A percentile compares a stretch with the other conserved stretches of the same genome.
These are phyloP conservation scores for Mycena olivaceomarginata DNA, from an alignment of 768 basidiomycete genomes.

Conservation along the genomic window DNA sequence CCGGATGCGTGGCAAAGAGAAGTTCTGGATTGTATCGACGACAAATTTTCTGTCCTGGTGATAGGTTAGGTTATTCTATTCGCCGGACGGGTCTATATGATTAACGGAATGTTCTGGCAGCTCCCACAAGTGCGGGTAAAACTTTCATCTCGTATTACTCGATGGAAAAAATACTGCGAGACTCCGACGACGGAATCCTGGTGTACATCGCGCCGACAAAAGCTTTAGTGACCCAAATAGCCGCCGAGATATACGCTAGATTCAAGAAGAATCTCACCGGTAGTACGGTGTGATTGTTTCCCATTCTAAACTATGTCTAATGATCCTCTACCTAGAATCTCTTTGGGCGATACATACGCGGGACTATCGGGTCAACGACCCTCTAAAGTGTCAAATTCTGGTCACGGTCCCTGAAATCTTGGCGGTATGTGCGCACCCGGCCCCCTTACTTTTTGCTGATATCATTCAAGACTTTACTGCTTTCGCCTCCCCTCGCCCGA, in stretches of 20 bases:
- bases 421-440: conserved; percentile 59
- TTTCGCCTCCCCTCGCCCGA: conserved; percentile 78
- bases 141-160: conserved; percentile 88
- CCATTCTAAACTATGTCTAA: neutral
- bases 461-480: conserved; percentile 61
- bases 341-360: conserved; percentile 82
- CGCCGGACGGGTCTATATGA: neutral
- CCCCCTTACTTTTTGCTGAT: neutral
- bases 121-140: conserved; percentile 84
- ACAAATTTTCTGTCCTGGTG: conserved; percentile 75
- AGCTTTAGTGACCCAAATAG: conserved; percentile 82
- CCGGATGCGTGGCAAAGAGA: conserved; percentile 84
- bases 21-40: conserved; percentile 80
- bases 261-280: conserved; percentile 72
- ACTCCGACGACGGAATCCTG: conserved; percentile 79
- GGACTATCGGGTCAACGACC: conserved; percentile 77
- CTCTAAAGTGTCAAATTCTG: conserved; percentile 82
- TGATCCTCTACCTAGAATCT: conserved; percentile 60
- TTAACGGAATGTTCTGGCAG: conserved; percentile 53
- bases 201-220: conserved; percentile 88
- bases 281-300: conserved; percentile 55
- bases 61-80: conserved; percentile 66
- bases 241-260: conserved; percentile 84
- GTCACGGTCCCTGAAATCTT: conserved; percentile 86
- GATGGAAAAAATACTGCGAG: conserved; percentile 80